phyloP scores from a whole-genome alignment of 148 eudicot species.

The Simmondsia chinensis region DNA sequence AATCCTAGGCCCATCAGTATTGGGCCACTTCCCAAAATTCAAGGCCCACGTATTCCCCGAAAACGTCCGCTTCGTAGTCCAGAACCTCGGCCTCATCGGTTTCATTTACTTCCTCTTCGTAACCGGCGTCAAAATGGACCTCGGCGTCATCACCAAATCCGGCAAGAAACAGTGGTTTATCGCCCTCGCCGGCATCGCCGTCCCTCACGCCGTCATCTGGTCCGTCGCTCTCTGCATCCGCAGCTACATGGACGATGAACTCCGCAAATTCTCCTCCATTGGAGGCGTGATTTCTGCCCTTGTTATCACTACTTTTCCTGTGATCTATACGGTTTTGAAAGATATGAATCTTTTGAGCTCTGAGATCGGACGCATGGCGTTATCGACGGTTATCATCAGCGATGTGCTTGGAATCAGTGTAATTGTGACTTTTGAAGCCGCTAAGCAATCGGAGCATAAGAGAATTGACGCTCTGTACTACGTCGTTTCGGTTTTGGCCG shows the following conservation, averaged over 20 bases:
- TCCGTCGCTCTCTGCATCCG: conserved; percentile 23
- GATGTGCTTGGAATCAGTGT: conserved; percentile 47
- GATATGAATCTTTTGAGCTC: conserved; percentile 80
- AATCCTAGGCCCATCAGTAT: conserved; percentile 64
- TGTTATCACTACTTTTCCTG: conserved; percentile 58
- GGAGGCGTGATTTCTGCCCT: conserved; percentile 44
- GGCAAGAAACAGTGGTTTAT: conserved; percentile 49
- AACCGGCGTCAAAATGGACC: conserved; percentile 69
- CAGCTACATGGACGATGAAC: conserved; percentile 27
- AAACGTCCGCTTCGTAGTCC: conserved; percentile 21
- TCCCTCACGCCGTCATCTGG: conserved; percentile 20
- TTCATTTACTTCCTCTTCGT: conserved; percentile 72
- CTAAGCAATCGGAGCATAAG: conserved; percentile 38
- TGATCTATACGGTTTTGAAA: conserved; percentile 40
- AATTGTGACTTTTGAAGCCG: conserved; percentile 44
- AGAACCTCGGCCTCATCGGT: conserved; percentile 52
- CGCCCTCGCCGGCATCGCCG: conserved; percentile 25
- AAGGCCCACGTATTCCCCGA: conserved; percentile 32
- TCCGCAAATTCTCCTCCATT: conserved; percentile 27
- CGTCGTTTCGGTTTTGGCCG: conserved; percentile 4
- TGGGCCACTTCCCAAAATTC: conserved; percentile 38
- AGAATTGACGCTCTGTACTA: conserved; percentile 36
- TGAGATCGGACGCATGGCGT: conserved; percentile 57
- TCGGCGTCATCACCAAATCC: conserved; percentile 22
- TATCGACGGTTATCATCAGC: conserved; percentile 40